Evolutionary conservation across 2,329 filamentous ascomycete genomes (phyloP).

Genomic region (Albifimbria verrucaria): DNA sequence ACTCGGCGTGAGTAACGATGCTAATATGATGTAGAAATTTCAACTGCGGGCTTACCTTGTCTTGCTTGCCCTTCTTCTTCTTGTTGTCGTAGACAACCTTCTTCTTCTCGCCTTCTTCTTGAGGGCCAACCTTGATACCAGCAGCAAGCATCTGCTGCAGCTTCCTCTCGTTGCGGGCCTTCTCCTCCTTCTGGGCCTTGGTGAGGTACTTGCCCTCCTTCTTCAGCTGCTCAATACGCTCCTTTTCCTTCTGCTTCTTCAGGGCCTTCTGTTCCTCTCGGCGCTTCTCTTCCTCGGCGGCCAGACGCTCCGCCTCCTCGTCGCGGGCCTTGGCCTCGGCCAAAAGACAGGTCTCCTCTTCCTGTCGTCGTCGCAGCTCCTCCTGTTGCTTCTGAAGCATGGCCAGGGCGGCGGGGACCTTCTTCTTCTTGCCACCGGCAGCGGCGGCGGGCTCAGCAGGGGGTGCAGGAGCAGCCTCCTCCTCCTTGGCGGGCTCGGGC

Average conservation of each 20-base stretch:
- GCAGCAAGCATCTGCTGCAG: constrained; percentile 82
- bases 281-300: constrained; percentile 65
- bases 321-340: constrained; percentile 64
- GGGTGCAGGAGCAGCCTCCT: constrained; percentile 50
- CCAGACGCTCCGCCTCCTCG: constrained; percentile 62
- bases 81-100: constrained; percentile 74
- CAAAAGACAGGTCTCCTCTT: constrained; percentile 59
- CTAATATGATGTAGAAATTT: background rate
- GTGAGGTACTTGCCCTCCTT: constrained; percentile 84
- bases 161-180: constrained; percentile 73
- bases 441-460: constrained; percentile 30
- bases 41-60: constrained; percentile 46
- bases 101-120: constrained; percentile 67
- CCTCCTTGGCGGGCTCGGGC: constrained; percentile 58
- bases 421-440: constrained; percentile 75
- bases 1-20: constrained; percentile 9
- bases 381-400: constrained; percentile 81
- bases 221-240: constrained; percentile 82
- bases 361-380: constrained; percentile 62
- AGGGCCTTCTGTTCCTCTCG: constrained; percentile 70
- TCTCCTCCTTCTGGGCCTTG: constrained; percentile 81
- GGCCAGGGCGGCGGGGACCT: constrained; percentile 71
- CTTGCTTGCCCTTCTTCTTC: constrained; percentile 67
- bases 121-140: constrained; percentile 67
- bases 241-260: constrained; percentile 85